Base-by-base conservation (phyloP, 2,329 filamentous ascomycete genomes). In the Aureobasidium sp. region DNA sequence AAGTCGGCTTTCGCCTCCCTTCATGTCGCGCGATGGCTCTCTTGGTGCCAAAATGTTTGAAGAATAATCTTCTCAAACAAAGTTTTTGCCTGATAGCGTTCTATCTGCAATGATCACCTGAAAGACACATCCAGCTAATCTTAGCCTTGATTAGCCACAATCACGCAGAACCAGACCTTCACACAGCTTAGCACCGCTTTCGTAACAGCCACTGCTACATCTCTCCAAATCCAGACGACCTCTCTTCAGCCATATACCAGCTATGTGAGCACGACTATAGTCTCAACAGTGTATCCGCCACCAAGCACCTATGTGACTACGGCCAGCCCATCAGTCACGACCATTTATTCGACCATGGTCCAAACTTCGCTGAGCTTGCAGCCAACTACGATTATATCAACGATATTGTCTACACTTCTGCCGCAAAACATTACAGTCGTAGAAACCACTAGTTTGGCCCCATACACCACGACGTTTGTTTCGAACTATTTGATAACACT, bases 401-500 rank as follows among this genome's bases (percentile, higher is more conserved):
- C 56, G 5, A 60, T 27, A 1, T 2, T 51, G 3, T 32, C 26
- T 6, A 60, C 56, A 1, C 34, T 60, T 5, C 41, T 10, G 27
- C 46, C 56, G 4, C 20, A 46, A 23, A 51, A 41, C 2, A 50
- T 60, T 1, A 60, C 56, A 9, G 5, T 39, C 0, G 20, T 26
- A 10, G 55, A 26, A 39, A 58, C 55, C 7, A 58, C 55, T 0
- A 42, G 44, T 23, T 23, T 60, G 8, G 12, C 56, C 2, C 56
- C 56, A 5, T 60, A 51, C 15, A 60, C 55, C n/a, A 58, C 55
- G 12, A 58, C 55, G 2, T 58, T 47, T 15, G 20, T 58, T 4
- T 58, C 55, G 13, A 58, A 32, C 20, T 58, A 58, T 47, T 12
- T 58, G 6, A 58, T 42, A 2, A 58, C 55, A 6, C 17, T 47